These are phyloP conservation scores for Setomelanomma holmii DNA, from an alignment of 2,329 filamentous ascomycete genomes.

Conservation along the genomic window DNA sequence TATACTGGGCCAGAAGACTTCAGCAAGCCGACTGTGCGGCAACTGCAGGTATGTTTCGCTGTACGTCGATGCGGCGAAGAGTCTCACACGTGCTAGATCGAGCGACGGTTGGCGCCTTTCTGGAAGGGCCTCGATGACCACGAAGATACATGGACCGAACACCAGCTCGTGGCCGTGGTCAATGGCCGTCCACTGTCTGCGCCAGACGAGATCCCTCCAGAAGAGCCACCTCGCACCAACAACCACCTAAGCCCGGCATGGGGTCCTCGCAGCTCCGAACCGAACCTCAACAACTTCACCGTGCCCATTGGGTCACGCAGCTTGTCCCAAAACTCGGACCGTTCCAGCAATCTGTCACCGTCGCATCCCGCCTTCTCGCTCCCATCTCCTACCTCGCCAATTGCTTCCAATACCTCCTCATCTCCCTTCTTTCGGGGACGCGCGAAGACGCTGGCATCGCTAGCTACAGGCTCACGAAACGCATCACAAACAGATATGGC, in stretches of 20 bases:
- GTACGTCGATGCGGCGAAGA: constrained; percentile 5
- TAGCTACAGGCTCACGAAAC: constrained; percentile 78
- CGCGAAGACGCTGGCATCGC: constrained; percentile 86
- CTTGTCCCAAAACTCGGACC: constrained; percentile 80
- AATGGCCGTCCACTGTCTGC: constrained; percentile 83
- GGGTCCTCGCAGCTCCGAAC: constrained; percentile 60
- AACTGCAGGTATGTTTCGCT: constrained; percentile 77
- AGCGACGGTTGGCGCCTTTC: constrained; percentile 90
- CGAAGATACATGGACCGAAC: constrained; percentile 86
- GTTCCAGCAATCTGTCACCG: constrained; percentile 62
- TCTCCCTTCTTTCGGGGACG: constrained; percentile 75
- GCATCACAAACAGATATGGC: constrained; percentile 73
- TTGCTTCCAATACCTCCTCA: constrained; percentile 49
- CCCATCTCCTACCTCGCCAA: constrained; percentile 64
- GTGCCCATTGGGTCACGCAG: constrained; percentile 81
- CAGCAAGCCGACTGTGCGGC: constrained; percentile 84
- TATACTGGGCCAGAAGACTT: constrained; percentile 95
- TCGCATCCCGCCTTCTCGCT: constrained; percentile 69
- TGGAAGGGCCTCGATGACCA: constrained; percentile 94
- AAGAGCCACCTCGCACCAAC: constrained; percentile 62
- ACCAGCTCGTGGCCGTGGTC: constrained; percentile 91
- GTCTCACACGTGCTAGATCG: constrained; percentile 69
- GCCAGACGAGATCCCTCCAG: constrained; percentile 80
- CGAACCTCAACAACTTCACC: constrained; percentile 73
- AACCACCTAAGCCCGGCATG: constrained; percentile 43